Conservation (phyloP, 306 rosid species). For the Gillenia trifoliata region DNA sequence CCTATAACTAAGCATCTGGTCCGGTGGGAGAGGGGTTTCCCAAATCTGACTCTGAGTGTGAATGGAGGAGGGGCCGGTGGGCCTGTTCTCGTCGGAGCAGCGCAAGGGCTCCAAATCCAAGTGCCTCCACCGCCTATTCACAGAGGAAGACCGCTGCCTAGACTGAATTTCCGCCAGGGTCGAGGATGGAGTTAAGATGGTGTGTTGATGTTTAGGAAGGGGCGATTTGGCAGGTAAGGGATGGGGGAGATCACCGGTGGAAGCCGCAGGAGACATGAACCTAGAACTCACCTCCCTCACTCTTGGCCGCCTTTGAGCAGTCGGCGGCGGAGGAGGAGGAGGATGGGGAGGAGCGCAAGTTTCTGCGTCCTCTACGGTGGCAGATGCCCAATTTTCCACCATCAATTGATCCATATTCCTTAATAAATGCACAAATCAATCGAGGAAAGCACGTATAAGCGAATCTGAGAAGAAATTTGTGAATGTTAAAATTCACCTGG, state of each 20-base stretch:
- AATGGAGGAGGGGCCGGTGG: constrained; percentile 16
- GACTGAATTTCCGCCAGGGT: constrained; percentile 9
- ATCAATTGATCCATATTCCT: constrained; percentile 21
- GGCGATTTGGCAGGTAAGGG: constrained; percentile 23
- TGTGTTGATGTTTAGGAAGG: constrained; percentile 14
- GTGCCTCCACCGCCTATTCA: constrained; percentile 37
- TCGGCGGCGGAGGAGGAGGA: constrained; percentile 40
- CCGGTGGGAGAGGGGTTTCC: constrained; percentile 41
- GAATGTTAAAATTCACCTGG: background rate
- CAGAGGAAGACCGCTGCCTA: constrained; percentile 30
- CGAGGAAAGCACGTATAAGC: background rate
- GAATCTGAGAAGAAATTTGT: background rate
- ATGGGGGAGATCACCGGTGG: constrained; percentile 10
- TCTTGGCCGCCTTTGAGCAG: constrained; percentile 58
- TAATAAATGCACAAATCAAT: background rate
- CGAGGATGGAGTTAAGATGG: constrained; percentile 6
- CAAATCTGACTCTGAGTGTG: constrained; percentile 25
- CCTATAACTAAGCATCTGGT: constrained; percentile 7
- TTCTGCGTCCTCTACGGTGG: constrained; percentile 6
- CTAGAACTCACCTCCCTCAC: constrained; percentile 87
- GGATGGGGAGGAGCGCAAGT: constrained; percentile 4
- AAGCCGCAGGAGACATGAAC: constrained; percentile 62
- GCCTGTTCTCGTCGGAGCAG: constrained; percentile 42
- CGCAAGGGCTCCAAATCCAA: constrained; percentile 43
- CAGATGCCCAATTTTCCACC: constrained; percentile 8